Conservation (phyloP, 495 filamentous ascomycete species). For the Podospora appendiculata region DNA sequence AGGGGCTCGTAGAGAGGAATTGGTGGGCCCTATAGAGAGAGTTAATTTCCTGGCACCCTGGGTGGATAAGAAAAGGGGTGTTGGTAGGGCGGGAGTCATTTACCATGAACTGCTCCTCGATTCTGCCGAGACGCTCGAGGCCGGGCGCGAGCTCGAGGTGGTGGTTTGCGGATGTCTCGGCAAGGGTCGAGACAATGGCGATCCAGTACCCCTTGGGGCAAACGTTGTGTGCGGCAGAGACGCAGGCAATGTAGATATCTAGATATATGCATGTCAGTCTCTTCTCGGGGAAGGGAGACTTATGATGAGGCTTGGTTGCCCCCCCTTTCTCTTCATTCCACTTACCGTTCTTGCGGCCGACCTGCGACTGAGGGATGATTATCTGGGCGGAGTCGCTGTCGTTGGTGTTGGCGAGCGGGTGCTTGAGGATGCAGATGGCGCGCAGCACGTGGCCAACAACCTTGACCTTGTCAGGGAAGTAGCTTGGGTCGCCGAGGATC, state of each 20-base stretch:
- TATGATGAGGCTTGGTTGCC: neutral
- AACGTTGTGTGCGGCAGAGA: slow-evolving; percentile 94
- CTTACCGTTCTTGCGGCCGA: slow-evolving; percentile 87
- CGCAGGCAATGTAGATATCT: slow-evolving; percentile 98
- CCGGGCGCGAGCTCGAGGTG: slow-evolving; percentile 91
- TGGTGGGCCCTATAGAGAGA: slow-evolving; percentile 51
- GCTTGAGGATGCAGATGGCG: slow-evolving; percentile 95
- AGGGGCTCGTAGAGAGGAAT: slow-evolving; percentile 92
- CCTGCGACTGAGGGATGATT: slow-evolving; percentile 96
- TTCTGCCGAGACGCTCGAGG: slow-evolving; percentile 84
- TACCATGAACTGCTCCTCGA: slow-evolving; percentile 95
- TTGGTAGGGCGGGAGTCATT: neutral
- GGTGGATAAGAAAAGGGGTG: neutral
- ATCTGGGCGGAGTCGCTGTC: slow-evolving; percentile 87
- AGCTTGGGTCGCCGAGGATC: slow-evolving; percentile 92
- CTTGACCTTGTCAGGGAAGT: slow-evolving; percentile 85
- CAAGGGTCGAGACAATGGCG: slow-evolving; percentile 95
- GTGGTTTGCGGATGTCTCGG: slow-evolving; percentile 85
- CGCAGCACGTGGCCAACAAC: slow-evolving; percentile 84
- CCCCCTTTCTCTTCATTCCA: neutral
- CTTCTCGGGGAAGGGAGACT: no score
- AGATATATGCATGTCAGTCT: neutral
- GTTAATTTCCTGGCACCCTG: slow-evolving; percentile 1
- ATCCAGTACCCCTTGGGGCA: slow-evolving; percentile 99
- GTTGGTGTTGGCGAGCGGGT: slow-evolving; percentile 80